phyloP scores from a whole-genome alignment of 352 stramenopile genomes.

The Phytophthora kernoviae region DNA sequence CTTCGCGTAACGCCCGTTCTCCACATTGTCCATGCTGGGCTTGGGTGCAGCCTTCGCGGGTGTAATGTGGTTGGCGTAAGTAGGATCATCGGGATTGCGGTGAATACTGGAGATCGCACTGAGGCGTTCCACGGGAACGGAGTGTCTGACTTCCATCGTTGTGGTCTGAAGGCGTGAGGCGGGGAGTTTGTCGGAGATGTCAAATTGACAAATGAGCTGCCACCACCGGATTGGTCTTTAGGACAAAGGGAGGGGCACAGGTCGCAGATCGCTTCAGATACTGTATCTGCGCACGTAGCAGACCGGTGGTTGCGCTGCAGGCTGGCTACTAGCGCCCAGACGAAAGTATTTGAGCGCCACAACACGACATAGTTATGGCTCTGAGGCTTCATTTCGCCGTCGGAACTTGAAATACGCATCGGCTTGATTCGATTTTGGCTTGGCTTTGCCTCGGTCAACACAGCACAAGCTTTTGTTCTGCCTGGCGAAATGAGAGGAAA shows the following conservation, averaged over 20 bases:
- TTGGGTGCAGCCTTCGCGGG: constrained; percentile 14
- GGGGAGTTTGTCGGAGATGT: background rate
- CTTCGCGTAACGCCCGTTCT: constrained; percentile 41
- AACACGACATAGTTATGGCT: background rate
- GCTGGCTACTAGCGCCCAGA: no score
- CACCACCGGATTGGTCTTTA: background rate
- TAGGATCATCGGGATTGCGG: constrained; percentile 22
- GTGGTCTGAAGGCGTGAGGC: constrained; percentile 11
- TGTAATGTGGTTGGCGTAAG: constrained; percentile 25
- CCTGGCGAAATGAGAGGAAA: no score
- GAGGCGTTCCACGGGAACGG: constrained; percentile 27
- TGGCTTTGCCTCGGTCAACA: background rate
- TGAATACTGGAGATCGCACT: constrained; percentile 32
- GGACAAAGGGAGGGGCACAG: background rate
- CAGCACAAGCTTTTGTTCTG: background rate
- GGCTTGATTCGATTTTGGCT: background rate
- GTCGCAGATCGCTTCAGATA: background rate
- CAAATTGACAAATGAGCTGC: constrained; percentile 18
- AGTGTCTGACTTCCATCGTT: constrained; percentile 27
- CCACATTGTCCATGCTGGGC: constrained; percentile 21
- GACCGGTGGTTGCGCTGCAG: no score
- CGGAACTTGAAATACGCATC: background rate
- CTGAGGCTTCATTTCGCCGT: background rate
- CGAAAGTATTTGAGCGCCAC: background rate
- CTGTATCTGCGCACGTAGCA: background rate